phyloP scores from a whole-genome alignment of 164 flowering plant species.

The Vitis cinerea region DNA sequence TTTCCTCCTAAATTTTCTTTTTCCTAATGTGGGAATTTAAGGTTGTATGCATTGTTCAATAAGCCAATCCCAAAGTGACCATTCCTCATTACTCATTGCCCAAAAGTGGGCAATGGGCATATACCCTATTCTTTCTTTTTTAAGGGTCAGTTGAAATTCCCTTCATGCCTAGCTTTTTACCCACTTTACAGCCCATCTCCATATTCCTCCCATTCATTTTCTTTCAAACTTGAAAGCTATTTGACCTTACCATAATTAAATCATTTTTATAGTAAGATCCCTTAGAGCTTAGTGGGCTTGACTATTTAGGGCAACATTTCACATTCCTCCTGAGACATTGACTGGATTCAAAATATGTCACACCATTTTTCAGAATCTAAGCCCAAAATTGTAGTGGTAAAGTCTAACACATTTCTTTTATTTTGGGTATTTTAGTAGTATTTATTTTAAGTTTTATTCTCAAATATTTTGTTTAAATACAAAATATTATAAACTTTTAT shows the following conservation, averaged over 20 bases:
- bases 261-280: conserved; percentile 5
- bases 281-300: conserved; percentile 5
- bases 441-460: too few relatives aligned
- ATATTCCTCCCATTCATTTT: conserved; percentile 7
- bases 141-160: conserved; percentile 18
- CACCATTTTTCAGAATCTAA: too few relatives aligned
- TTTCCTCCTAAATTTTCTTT: not conserved
- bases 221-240: conserved; percentile 16
- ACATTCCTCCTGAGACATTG: not conserved
- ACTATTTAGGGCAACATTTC: conserved; percentile 5
- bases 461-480: too few relatives aligned
- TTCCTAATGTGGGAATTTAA: conserved; percentile 23
- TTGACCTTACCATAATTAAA: conserved; percentile 2
- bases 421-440: too few relatives aligned
- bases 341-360: too few relatives aligned
- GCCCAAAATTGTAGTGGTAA: too few relatives aligned
- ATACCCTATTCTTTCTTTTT: not conserved
- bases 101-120: not conserved
- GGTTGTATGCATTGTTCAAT: conserved; percentile 1
- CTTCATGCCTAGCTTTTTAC: not conserved
- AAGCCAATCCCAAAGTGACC: conserved; percentile 4
- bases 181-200: conserved; percentile 27
- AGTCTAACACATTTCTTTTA: too few relatives aligned
- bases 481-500: too few relatives aligned
- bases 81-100: not conserved